Conservation (phyloP, 2,329 filamentous ascomycete species). For the Ascomycota sp. region DNA sequence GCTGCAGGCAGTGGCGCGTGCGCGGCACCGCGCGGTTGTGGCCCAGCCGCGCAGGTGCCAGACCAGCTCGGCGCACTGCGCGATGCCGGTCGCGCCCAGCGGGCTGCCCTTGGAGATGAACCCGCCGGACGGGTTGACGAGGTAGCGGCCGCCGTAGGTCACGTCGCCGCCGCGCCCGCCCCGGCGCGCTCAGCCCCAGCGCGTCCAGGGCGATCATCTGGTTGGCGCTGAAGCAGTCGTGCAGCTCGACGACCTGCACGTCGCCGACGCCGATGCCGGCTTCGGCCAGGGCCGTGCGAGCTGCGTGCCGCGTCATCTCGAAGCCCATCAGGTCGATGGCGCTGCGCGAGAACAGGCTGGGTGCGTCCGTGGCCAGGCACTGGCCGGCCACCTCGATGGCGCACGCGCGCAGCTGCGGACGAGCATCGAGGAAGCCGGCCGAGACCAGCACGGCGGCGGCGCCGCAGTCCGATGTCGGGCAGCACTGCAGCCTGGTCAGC, state of each 20-base stretch:
- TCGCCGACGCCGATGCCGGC: constrained; percentile 49
- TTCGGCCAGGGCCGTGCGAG: constrained; percentile 48
- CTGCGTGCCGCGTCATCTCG: constrained; percentile 61
- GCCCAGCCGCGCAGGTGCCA: constrained; percentile 96
- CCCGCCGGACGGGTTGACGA: constrained; percentile 86
- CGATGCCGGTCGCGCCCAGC: constrained; percentile 81
- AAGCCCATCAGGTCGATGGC: constrained; percentile 81
- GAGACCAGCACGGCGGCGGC: constrained; percentile 80
- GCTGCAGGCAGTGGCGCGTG: constrained; percentile 62
- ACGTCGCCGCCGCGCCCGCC: constrained; percentile 77
- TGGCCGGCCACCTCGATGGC: constrained; percentile 85
- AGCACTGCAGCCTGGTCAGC: constrained; percentile 95
- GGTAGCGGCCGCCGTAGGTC: constrained; percentile 66
- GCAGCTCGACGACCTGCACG: constrained; percentile 72
- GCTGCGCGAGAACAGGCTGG: constrained; percentile 56
- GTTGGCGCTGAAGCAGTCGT: constrained; percentile 94
- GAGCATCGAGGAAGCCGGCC: constrained; percentile 66
- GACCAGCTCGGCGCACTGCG: constrained; percentile 83
- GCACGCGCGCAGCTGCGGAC: constrained; percentile 61
- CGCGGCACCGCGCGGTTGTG: constrained; percentile 54
- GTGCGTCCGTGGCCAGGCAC: constrained; percentile 65
- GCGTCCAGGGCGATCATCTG: constrained; percentile 84
- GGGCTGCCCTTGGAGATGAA: constrained; percentile 94
- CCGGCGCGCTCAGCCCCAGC: constrained; percentile 54
- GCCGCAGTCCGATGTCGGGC: constrained; percentile 82